Evolutionary conservation across 768 basidiomycete species (phyloP).

Genomic region (Dacryopinax spathularia): DNA sequence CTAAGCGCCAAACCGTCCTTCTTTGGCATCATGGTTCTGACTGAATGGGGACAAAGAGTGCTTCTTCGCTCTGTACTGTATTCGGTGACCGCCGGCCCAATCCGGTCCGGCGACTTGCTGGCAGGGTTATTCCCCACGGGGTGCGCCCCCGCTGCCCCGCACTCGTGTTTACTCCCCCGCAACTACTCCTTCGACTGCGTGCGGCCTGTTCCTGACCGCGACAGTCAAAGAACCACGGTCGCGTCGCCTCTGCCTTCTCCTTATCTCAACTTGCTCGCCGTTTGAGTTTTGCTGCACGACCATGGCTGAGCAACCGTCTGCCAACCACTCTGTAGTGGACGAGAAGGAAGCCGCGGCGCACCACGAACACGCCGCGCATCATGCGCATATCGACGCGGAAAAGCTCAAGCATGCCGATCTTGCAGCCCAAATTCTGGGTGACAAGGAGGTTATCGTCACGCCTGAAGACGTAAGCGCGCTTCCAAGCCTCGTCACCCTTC

Average conservation of each 20-base stretch:
- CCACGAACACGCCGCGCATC: neutral
- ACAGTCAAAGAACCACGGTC: neutral
- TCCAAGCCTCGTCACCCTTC: slow-evolving; percentile 19
- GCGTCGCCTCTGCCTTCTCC: too few species aligned
- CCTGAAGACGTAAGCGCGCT: slow-evolving; percentile 20
- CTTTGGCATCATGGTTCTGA: too few species aligned
- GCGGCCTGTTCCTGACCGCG: neutral
- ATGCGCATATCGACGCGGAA: neutral
- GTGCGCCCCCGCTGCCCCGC: neutral
- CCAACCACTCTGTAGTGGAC: neutral
- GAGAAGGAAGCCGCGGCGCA: neutral
- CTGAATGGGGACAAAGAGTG: too few species aligned
- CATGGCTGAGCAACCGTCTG: neutral
- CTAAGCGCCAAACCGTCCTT: too few species aligned
- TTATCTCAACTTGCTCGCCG: neutral
- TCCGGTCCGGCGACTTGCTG: too few species aligned
- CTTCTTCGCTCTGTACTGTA: too few species aligned
- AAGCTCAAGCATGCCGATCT: slow-evolving; percentile 17
- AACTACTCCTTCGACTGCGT: neutral
- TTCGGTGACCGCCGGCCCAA: too few species aligned
- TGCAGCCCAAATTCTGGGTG: slow-evolving; percentile 15
- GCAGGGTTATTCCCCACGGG: slow-evolving; percentile 1
- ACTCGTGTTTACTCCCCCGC: too few species aligned
- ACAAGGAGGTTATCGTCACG: slow-evolving; percentile 14
- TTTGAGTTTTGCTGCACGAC: neutral